phyloP scores from a whole-genome alignment of 495 filamentous ascomycete species.

The Xylaria bambusicola region DNA sequence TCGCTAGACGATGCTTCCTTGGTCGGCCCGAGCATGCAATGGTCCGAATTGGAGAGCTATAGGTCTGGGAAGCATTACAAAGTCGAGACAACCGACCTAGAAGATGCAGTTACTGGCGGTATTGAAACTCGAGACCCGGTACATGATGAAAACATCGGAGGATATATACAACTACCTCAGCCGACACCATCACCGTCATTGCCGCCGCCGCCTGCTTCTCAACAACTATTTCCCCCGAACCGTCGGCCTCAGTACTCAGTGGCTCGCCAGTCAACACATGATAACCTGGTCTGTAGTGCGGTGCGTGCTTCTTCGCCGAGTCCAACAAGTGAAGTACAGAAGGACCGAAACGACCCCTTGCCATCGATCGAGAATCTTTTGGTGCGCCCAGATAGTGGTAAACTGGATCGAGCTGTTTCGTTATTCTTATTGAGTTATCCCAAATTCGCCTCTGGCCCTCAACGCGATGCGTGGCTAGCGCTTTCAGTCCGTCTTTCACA shows the following conservation, averaged over 20 bases:
- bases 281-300: neutral
- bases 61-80: neutral
- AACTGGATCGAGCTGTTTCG: slow-evolving; percentile 27
- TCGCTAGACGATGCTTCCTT: slow-evolving; percentile 48
- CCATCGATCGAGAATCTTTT: slow-evolving; percentile 1
- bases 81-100: neutral
- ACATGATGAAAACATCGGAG: neutral
- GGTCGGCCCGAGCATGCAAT: slow-evolving; percentile 24
- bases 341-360: neutral
- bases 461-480: slow-evolving; percentile 31
- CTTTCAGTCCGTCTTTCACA: slow-evolving; percentile 40
- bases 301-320: neutral
- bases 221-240: neutral
- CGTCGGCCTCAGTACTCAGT: neutral
- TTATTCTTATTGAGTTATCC: slow-evolving; percentile 25
- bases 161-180: neutral
- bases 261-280: neutral
- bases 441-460: slow-evolving; percentile 23
- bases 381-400: slow-evolving; percentile 17
- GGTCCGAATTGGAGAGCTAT: slow-evolving; percentile 10
- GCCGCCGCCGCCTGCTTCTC: neutral
- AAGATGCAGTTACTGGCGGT: no score
- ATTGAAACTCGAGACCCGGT: neutral
- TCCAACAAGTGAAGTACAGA: neutral
- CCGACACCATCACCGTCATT: neutral